Conservation (phyloP, 176 grass and related monocot genomes). For the Lolium rigidum region DNA sequence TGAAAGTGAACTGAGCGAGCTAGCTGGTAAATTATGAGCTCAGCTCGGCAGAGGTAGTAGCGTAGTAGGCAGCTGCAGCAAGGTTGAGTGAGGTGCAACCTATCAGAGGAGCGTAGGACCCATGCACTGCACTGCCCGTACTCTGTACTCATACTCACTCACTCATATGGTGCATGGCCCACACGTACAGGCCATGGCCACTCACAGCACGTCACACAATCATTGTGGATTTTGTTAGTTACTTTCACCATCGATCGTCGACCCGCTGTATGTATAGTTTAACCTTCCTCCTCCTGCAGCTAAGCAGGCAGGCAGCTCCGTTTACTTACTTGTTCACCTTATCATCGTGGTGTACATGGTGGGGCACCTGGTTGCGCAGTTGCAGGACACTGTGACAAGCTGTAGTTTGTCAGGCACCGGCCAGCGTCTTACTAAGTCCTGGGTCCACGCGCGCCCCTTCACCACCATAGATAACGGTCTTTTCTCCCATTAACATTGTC, state of each 20-base stretch:
- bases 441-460: neutral
- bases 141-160: neutral
- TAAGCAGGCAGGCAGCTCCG: neutral
- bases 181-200: neutral
- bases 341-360: neutral
- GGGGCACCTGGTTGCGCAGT: conserved; percentile 17
- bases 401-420: conserved; percentile 21
- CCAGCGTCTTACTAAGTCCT: neutral
- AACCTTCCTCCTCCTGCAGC: neutral
- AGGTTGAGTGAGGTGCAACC: conserved; percentile 2
- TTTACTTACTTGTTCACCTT: neutral
- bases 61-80: too few species aligned
- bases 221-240: neutral
- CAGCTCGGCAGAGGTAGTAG: too few species aligned
- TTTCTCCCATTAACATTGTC: neutral
- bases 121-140: conserved; percentile 18
- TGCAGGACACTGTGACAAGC: conserved; percentile 27
- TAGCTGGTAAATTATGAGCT: neutral
- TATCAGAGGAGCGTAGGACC: neutral
- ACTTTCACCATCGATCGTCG: neutral
- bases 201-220: conserved; percentile 8
- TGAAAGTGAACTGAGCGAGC: neutral
- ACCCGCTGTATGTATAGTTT: neutral
- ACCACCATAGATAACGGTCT: conserved; percentile 35
- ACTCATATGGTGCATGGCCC: neutral